A percentile compares a stretch with the other conserved stretches of the same genome.
Conservation (phyloP, 1,139 yeast species). For the Debaryomycetaceae sp. region DNA sequence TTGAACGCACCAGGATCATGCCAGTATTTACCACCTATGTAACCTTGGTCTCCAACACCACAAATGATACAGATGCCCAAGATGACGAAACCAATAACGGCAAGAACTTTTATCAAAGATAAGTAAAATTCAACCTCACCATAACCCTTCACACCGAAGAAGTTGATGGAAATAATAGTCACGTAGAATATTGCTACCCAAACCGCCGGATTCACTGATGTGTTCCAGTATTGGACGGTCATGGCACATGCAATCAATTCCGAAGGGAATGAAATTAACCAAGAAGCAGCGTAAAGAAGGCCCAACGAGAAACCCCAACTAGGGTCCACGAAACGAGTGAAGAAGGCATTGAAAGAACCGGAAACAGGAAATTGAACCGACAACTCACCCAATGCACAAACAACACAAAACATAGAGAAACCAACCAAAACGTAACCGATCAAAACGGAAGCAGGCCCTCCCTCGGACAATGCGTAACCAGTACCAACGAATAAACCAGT, state of each 20-base stretch:
- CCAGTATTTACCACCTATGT: conserved; percentile 42
- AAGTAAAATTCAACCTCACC: conserved; percentile 45
- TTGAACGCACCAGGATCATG: conserved; percentile 46
- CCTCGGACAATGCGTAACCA: conserved; percentile 62
- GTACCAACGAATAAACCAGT: conserved; percentile 56
- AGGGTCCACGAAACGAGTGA: conserved; percentile 59
- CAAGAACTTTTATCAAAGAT: conserved; percentile 40
- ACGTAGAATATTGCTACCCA: conserved; percentile 44
- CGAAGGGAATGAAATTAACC: conserved; percentile 44
- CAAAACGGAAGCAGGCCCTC: conserved; percentile 68
- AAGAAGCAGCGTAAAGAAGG: conserved; percentile 36
- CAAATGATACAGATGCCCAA: conserved; percentile 37
- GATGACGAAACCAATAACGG: conserved; percentile 42
- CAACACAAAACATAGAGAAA: conserved; percentile 46
- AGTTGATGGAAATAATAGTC: conserved; percentile 32
- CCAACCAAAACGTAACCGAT: conserved; percentile 48
- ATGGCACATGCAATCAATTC: conserved; percentile 44
- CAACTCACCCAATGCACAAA: conserved; percentile 59
- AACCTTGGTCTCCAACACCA: conserved; percentile 42
- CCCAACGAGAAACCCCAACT: conserved; percentile 56
- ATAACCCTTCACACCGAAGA: conserved; percentile 44
- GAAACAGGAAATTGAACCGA: conserved; percentile 60
- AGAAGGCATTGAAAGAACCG: conserved; percentile 57
- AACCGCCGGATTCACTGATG: conserved; percentile 34
- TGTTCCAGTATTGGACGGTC: conserved; percentile 42